Evolutionary conservation across 352 stramenopile species (phyloP), one percentile per base, ranked within the genome.

Genomic region (Globisporangium heterothallicum): DNA sequence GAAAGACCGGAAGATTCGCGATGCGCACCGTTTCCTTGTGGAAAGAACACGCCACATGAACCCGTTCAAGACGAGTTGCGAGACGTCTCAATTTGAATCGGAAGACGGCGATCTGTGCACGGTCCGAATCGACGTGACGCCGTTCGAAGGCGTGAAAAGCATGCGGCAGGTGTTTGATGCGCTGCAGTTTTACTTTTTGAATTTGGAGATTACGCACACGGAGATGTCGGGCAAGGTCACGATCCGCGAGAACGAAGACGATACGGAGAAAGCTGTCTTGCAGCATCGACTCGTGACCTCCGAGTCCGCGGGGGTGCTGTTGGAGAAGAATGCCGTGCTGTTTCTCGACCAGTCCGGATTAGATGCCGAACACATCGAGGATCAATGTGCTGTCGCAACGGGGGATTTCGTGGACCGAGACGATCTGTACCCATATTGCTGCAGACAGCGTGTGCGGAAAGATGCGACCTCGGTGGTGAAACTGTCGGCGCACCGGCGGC

Each of bases 11-110:
- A 82, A 78, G 36, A 12, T 78, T 24, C 42, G 56, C 14, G 56
- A 68, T 45, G 68, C 52, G 0, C 51, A 56, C 18, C 59, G 55
- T 4, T 82, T 75, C 47, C 51, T 77, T 22, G 38, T 63, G 16
- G 63, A 79, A 44, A 59, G 66, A 19, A 65, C 44, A 3, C 43
- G 22, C 0, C 56, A 63, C 9, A 19, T 82, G 29, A 62, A 61
- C 25, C 60, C 56, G 1, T 66, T 56, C 13, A 29, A 52, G 0
- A 53, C 63, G 12, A 77, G 64, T 26, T 68, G 64, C 42, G 57
- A 76, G 24, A 61, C 72, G 49, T 64, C 77, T 45, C 56, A 67
- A 4, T 84, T 78, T 45, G 67, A 75, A 34, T 73, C 70, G 0
- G 22, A 51, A 0, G 53, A 68, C 4, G 65, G 75, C 24, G 70